These are phyloP conservation scores for Akanthomyces dipterigenus DNA, from an alignment of 2,329 filamentous ascomycete species.

Conservation along the genomic window DNA sequence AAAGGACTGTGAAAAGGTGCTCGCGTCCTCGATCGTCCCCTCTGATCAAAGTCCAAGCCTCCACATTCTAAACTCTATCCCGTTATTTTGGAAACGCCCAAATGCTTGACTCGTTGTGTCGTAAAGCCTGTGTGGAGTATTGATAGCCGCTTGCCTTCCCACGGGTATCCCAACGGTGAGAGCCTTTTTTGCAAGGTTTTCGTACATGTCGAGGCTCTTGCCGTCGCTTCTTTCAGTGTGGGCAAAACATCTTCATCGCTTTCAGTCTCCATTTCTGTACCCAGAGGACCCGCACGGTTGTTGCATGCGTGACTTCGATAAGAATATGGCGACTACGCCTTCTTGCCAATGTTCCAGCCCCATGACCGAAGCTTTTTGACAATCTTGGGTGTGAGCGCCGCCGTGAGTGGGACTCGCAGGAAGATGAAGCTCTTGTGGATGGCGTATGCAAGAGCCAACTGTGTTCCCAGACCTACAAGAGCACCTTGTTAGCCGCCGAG, in stretches of 20 bases:
- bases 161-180: not conserved
- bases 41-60: not conserved
- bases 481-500: constrained; percentile 18
- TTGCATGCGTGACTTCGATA: not conserved
- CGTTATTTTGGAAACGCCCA: not conserved
- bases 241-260: not conserved
- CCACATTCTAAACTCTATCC: not conserved
- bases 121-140: not conserved
- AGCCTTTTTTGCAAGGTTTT: not conserved
- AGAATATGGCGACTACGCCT: constrained; percentile 22
- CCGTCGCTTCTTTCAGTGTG: not conserved
- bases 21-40: not conserved
- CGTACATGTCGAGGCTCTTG: not conserved
- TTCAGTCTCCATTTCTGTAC: not conserved
- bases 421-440: constrained; percentile 99
- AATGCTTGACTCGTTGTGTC: constrained; percentile 2
- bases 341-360: constrained; percentile 93
- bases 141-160: not conserved
- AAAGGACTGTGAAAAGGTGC: not conserved
- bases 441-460: constrained; percentile 87
- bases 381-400: constrained; percentile 87
- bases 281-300: not conserved
- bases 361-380: constrained; percentile 79
- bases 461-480: constrained; percentile 58
- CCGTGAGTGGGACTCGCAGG: constrained; percentile 84